These are phyloP conservation scores for Russula sp. DNA, from an alignment of 768 basidiomycete species.

Conservation along the genomic window DNA sequence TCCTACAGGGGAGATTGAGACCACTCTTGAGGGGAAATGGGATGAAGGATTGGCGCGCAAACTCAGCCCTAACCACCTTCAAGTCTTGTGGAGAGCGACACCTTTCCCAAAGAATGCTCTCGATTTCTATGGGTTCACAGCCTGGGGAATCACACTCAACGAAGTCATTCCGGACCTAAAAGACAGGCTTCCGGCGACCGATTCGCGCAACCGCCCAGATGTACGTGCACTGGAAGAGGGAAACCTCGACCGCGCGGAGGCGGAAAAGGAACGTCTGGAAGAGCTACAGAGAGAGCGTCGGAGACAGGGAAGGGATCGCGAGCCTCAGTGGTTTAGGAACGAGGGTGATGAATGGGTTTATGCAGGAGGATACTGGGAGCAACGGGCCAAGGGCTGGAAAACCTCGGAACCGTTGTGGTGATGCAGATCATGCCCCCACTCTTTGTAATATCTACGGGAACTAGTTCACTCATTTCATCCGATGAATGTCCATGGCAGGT, in stretches of 20 bases:
- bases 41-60: slow-evolving; percentile 75
- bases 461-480: background rate
- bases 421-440: slow-evolving; percentile 29
- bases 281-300: slow-evolving; percentile 74
- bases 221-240: slow-evolving; percentile 82
- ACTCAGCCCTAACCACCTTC: slow-evolving; percentile 64
- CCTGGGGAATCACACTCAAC: slow-evolving; percentile 75
- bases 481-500: background rate
- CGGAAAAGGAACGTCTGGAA: slow-evolving; percentile 68
- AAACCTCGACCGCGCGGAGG: slow-evolving; percentile 64
- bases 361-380: slow-evolving; percentile 81
- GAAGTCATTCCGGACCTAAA: slow-evolving; percentile 68
- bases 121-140: slow-evolving; percentile 81
- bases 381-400: slow-evolving; percentile 63
- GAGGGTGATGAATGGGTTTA: slow-evolving; percentile 73
- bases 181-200: slow-evolving; percentile 68
- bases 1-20: slow-evolving; percentile 49
- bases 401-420: slow-evolving; percentile 62
- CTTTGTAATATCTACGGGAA: background rate
- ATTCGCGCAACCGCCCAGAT: slow-evolving; percentile 79
- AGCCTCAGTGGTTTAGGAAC: slow-evolving; percentile 74
- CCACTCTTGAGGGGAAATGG: slow-evolving; percentile 86
- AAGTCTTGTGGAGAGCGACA: slow-evolving; percentile 71
- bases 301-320: slow-evolving; percentile 52
- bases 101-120: slow-evolving; percentile 69